phyloP scores from a whole-genome alignment of 805 yeast genomes.

The Candida stauntonica region DNA sequence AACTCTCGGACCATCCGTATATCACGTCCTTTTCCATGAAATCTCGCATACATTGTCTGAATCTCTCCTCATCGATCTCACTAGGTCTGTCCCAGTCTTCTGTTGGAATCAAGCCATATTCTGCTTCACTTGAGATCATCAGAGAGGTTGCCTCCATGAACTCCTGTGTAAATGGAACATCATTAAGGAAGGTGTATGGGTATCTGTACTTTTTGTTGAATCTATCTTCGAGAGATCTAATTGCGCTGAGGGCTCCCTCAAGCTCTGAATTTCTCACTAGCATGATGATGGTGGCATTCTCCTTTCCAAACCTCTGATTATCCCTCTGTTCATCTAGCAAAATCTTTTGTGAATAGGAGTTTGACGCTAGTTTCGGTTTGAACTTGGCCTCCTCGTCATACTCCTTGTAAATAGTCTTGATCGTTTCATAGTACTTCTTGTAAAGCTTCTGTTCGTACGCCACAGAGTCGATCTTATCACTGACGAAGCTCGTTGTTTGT shows the following conservation, averaged over 20 bases:
- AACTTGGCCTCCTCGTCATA: constrained; percentile 20
- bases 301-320: constrained; percentile 42
- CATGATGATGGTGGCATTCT: constrained; percentile 87
- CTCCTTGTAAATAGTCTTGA: constrained; percentile 24
- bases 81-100: constrained; percentile 78
- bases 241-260: constrained; percentile 65
- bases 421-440: constrained; percentile 8
- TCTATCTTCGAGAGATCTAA: constrained; percentile 74
- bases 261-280: constrained; percentile 80
- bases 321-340: constrained; percentile 30
- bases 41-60: constrained; percentile 42
- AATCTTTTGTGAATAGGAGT: constrained; percentile 33
- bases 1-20: constrained; percentile 62
- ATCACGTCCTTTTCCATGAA: constrained; percentile 46
- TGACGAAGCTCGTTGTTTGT: constrained; percentile 19
- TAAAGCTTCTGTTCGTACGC: constrained; percentile 16
- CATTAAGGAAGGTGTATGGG: constrained; percentile 78
- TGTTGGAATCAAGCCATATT: constrained; percentile 60
- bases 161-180: constrained; percentile 60
- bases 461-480: constrained; percentile 21
- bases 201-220: constrained; percentile 64
- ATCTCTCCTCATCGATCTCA: constrained; percentile 56
- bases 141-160: constrained; percentile 57
- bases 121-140: constrained; percentile 60
- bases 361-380: constrained; percentile 34